Base-by-base conservation (phyloP, 2,329 filamentous ascomycete species). In the Botrytis galanthina region DNA sequence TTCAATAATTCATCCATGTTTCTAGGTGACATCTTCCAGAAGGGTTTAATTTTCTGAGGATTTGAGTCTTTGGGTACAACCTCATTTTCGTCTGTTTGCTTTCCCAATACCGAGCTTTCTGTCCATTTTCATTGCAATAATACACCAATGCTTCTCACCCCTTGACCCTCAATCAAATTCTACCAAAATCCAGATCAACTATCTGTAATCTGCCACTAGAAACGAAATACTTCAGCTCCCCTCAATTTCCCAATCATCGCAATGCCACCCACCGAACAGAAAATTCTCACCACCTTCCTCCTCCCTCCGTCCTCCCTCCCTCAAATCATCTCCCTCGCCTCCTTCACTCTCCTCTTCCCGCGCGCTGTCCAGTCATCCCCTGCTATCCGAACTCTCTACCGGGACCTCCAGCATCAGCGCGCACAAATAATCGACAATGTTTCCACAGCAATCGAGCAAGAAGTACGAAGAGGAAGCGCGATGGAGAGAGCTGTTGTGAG, bases 261-360 rank as follows among this genome's bases (percentile, higher is more conserved):
- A 74, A 94, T 94, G 91, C 85, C 92, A 5, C 90, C 92, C 14
- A 91, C 90, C 62, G 94, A 97, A 84, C 85, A 88, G 73, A 87
- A 89, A 42, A 92, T 97, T 76, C 87, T 97, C 70, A 86, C 87
- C 79, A 91, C 92, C 82, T 97, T 95, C 81, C 89, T 97, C 74
- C 87, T 97, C 51, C 86, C 91, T 44, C 92, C 94, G 20, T 91
- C 93, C 12, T 87, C 92, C 42, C 86, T 97, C 54, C 91, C 92
- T 60, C 88, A 91, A 76, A 88, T 94, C 79, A 85, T 94, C 77
- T 91, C 93, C 12, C 86, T 94, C 64, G 86, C 90, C 73, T 88
- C 93, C 76, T 97, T 97, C 84, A 90, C 89, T 61, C 86, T 90
- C 42, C 86, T 95, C 60, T 96, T 97, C 79, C 93, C 94, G 18